Conservation (phyloP, 352 stramenopile genomes). For the Phytophthora capsici region DNA sequence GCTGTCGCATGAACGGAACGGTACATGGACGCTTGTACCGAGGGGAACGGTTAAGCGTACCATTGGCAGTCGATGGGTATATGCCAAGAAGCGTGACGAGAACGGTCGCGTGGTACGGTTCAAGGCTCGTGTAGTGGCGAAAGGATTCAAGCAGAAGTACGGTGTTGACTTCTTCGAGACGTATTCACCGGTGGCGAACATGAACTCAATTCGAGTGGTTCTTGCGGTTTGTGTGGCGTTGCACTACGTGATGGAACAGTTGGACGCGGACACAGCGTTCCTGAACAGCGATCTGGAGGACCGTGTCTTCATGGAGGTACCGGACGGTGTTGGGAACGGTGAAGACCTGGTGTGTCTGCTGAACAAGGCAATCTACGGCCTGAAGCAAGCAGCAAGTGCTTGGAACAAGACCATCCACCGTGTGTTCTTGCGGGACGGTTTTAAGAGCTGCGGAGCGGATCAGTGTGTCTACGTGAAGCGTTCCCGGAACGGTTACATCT, state of each 20-base stretch:
- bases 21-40: slow-evolving; percentile 1
- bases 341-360: slow-evolving; percentile 13
- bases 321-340: not conserved
- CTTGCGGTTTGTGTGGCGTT: not conserved
- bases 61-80: slow-evolving; percentile 10
- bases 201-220: slow-evolving; percentile 16
- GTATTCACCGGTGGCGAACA: slow-evolving; percentile 19
- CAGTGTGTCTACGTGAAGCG: slow-evolving; percentile 32
- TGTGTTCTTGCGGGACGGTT: slow-evolving; percentile 26
- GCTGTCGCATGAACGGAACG: too few species aligned
- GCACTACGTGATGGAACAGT: too few species aligned
- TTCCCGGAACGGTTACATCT: slow-evolving; percentile 5
- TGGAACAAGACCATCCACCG: slow-evolving; percentile 34
- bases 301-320: slow-evolving; percentile 4
- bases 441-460: slow-evolving; percentile 14
- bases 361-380: slow-evolving; percentile 26
- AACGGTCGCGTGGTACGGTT: not conserved
- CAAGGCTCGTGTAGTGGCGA: not conserved
- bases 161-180: slow-evolving; percentile 15
- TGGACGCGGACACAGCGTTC: slow-evolving; percentile 14
- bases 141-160: slow-evolving; percentile 17
- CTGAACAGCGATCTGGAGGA: slow-evolving; percentile 8
- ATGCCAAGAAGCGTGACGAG: slow-evolving; percentile 10
- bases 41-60: not conserved
- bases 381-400: slow-evolving; percentile 25